These are phyloP conservation scores for Epichloe hybrida DNA, from an alignment of 2,329 filamentous ascomycete genomes.

Conservation along the genomic window DNA sequence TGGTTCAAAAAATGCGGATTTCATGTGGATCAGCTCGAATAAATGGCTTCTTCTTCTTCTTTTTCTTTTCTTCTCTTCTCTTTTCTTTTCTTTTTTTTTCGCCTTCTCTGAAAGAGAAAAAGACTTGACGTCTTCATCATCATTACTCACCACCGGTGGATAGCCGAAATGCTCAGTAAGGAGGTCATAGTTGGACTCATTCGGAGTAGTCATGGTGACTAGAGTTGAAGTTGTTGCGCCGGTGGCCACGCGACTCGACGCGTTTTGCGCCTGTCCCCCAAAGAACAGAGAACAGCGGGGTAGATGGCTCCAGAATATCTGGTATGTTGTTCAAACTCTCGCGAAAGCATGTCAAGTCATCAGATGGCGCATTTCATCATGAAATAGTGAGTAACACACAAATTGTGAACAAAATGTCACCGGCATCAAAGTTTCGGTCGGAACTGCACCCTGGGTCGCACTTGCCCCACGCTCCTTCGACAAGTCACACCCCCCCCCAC, in stretches of 20 bases:
- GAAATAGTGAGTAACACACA: neutral
- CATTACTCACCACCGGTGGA: conserved; percentile 63
- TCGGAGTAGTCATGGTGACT: conserved; percentile 19
- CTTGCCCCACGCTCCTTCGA: neutral
- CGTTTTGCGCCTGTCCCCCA: neutral
- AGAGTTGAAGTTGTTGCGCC: neutral
- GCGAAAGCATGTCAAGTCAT: neutral
- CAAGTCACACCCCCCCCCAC: conserved; percentile 4
- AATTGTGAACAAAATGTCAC: neutral
- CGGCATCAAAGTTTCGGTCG: neutral
- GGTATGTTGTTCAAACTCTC: neutral
- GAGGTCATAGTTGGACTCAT: conserved; percentile 46
- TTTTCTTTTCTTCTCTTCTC: no score
- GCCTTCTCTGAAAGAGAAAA: neutral
- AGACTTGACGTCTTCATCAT: conserved; percentile 1
- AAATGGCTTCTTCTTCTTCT: neutral
- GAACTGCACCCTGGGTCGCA: neutral
- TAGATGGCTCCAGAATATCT: neutral
- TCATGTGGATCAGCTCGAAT: neutral
- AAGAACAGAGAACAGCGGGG: neutral
- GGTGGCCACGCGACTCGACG: conserved; percentile 11
- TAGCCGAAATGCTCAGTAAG: conserved; percentile 94
- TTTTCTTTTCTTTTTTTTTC: conserved; percentile 5
- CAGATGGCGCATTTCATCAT: neutral
- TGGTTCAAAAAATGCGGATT: neutral